These are phyloP conservation scores for Geosmithia flava DNA, from an alignment of 2,329 filamentous ascomycete species.

Conservation along the genomic window DNA sequence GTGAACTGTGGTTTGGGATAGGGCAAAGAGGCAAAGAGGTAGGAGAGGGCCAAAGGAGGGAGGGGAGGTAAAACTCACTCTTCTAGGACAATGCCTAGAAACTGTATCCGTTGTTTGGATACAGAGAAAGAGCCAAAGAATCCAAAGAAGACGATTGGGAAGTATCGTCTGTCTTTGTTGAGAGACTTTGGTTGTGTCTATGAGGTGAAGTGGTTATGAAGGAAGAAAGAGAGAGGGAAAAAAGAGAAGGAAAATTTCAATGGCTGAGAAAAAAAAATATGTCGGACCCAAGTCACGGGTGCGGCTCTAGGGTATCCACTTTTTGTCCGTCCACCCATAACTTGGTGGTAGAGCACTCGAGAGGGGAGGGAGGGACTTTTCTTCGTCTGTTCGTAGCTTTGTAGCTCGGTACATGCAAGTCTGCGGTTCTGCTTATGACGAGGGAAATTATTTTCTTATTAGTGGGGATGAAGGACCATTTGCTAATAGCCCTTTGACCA, in stretches of 20 bases:
- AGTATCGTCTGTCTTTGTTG: background rate
- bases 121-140: background rate
- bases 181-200: background rate
- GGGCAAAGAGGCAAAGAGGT: background rate
- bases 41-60: conserved; percentile 4
- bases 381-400: too few relatives aligned
- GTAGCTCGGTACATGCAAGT: too few relatives aligned
- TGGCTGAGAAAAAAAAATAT: background rate
- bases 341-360: too few relatives aligned
- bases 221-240: background rate
- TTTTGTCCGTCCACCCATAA: background rate
- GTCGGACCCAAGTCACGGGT: background rate
- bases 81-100: conserved; percentile 3
- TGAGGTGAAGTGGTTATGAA: background rate
- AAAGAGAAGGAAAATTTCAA: background rate
- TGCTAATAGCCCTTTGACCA: too few relatives aligned
- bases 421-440: too few relatives aligned
- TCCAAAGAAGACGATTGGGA: background rate
- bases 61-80: conserved; percentile 6
- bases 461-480: too few relatives aligned
- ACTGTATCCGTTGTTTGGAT: background rate
- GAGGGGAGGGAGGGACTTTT: too few relatives aligned
- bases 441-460: too few relatives aligned
- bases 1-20: background rate
- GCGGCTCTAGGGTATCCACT: background rate